Evolutionary conservation across 1,139 yeast genomes (phyloP), one percentile per base, ranked within the genome.

Genomic region (Saccharomyces hybrid): DNA sequence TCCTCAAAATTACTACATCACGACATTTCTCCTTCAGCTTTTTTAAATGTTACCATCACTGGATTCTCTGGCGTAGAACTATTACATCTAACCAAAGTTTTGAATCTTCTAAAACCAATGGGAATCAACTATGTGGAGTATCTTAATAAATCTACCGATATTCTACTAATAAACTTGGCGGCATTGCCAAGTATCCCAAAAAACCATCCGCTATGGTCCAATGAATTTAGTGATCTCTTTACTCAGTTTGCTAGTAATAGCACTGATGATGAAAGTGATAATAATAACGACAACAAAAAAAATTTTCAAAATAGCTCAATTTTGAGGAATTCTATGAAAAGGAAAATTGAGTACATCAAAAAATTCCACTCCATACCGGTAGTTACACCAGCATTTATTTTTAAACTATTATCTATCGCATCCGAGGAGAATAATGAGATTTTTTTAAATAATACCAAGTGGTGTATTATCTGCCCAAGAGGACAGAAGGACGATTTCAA

Each of bases 41-140:
- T 72, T 9, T 71, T 84, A 58, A 77, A 77, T 50, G 74, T 90
- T 0, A 80, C 88, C 57, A 76, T 88, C 1, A 81, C 95, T 0
- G 98, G 98, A 4, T 91, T 87, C 64, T 78, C 82, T 11, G 97
- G 96, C 0, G 82, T 89, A 19, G 97, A 91, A 67, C 73, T 84
- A 29, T 72, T 88, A 47, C 98, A 91, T 70, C 64, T 88, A 7
- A 82, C 80, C 16, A 85, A 86, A 62, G 74, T 91, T 51, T 74
- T 88, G 11, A 64, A 72, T 41, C 68, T 75, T n/a, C 61, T 83
- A 25, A 56, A 58, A 70, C 61, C 66, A 62, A 48, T 78, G 70
- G 75, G 88, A 9, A 75, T 83, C 67, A 70, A 75, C 52, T 71
- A 79, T 58, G 71, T 78, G 59, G 79, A 79, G 3, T 75, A 79